Evolutionary conservation across 1,284 basidiomycete genomes (phyloP).

Genomic region (Somion occarium): DNA sequence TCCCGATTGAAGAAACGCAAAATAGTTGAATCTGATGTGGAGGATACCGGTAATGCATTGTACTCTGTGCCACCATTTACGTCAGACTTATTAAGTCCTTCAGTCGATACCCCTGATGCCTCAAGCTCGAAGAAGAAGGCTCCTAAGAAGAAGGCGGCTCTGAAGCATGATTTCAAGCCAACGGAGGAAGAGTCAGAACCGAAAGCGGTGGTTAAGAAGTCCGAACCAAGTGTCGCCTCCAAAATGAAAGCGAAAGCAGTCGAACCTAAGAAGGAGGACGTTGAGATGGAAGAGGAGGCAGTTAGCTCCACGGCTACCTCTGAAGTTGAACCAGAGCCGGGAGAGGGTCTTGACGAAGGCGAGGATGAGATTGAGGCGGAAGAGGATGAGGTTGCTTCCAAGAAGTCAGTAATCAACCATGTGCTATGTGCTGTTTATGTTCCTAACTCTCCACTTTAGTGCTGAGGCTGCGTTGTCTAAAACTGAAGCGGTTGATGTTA

Average conservation of each 20-base stretch:
- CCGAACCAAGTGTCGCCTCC: background rate
- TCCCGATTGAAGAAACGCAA: constrained; percentile 21
- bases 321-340: constrained; percentile 26
- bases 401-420: constrained; percentile 47
- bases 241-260: constrained; percentile 5
- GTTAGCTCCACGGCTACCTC: constrained; percentile 10
- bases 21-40: constrained; percentile 56
- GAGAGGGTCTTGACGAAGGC: constrained; percentile 40
- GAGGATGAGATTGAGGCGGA: constrained; percentile 52
- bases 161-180: background rate
- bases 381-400: constrained; percentile 49
- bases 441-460: constrained; percentile 33
- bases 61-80: too few relatives aligned
- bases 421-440: background rate
- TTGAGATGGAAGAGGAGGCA: constrained; percentile 15
- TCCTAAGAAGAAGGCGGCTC: background rate
- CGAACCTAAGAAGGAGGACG: constrained; percentile 9
- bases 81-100: too few relatives aligned
- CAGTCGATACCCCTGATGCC: too few relatives aligned
- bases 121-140: background rate
- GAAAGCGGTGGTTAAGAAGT: background rate
- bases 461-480: constrained; percentile 66
- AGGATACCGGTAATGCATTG: too few relatives aligned
- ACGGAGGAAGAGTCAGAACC: background rate
- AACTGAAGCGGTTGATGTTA: constrained; percentile 70